Conservation (phyloP, 176 grass and related monocot species). For the Bothriochloa decipiens region DNA sequence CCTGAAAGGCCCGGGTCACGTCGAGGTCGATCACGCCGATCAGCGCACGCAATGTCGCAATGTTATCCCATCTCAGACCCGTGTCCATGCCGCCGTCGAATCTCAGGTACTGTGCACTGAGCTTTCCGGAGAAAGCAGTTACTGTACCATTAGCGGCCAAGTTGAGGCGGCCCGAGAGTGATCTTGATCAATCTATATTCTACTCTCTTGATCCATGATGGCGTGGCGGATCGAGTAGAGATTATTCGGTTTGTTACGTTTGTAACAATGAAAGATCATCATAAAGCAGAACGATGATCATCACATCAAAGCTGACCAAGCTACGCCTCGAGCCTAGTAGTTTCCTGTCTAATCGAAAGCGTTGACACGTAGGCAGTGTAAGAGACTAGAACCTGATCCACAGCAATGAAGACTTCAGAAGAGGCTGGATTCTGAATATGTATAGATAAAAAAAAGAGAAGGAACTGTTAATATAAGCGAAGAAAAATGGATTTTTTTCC, state of each 20-base stretch:
- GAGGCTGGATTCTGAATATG: neutral
- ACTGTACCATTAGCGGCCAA: neutral
- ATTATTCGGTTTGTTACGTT: neutral
- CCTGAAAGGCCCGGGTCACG: conserved; percentile 7
- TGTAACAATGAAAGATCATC: neutral
- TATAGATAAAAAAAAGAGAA: too few species aligned
- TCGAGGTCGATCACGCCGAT: conserved; percentile 2
- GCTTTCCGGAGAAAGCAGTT: conserved; percentile 46
- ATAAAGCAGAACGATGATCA: neutral
- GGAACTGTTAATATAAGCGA: too few species aligned
- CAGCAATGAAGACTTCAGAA: neutral
- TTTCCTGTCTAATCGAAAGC: neutral
- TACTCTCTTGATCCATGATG: neutral
- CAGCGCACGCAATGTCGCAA: neutral
- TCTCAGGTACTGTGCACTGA: conserved; percentile 40
- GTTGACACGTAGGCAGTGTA: neutral
- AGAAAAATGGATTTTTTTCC: too few species aligned
- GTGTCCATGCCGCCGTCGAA: conserved; percentile 13
- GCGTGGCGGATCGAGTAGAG: neutral
- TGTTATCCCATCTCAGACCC: neutral
- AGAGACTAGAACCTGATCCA: neutral
- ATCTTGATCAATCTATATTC: conserved; percentile 40
- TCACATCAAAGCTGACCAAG: neutral
- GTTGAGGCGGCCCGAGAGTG: conserved; percentile 35
- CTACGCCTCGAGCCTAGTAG: neutral